Base-by-base conservation (phyloP, 257 asterid genomes). In the Solanum sparsipilum region DNA sequence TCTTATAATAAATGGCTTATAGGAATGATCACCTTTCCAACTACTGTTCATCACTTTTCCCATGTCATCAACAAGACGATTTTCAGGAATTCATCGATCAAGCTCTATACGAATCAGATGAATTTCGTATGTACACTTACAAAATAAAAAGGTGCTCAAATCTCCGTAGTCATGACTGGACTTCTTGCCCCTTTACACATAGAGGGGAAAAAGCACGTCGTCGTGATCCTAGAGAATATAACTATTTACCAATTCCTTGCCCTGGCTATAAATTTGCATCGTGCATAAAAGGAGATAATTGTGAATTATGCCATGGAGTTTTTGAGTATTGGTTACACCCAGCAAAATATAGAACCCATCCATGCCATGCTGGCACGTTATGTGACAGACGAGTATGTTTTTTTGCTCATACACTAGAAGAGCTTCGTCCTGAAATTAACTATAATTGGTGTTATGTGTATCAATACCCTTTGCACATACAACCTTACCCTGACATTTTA, bases 141-240 rank as follows among this genome's bases (percentile, higher is more conserved):
- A 85, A 85, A 41, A 16, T 85, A 4, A 21, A 52, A 7, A 48
- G 27, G 10, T 85, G 87, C 8, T 3, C 82, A 6, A 72, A 34
- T 13, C 35, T 31, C 16, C 68, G 9, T 5, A 27, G 67, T 16
- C 87, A 85, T 27, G 82, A 85, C 12, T 68, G 87, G 87, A 39
- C 67, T 10, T 72, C 16, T 39, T 85, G 87, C 67, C 87, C 87
- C 4, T 85, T 65, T 10, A 52, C 82, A 15, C 87, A 85, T 25
- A 29, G 63, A 32, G 87, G 87, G 60, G 68, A 85, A 56, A 85
- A 68, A 74, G 87, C 87, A 31, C 87, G 68, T 74, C 87, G 87
- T 7, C 52, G 87, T 10, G 87, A 85, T 13, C 87, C 82, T 4
- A 44, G 68, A 52, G 23, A 27, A 31, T 68, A 65, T 21, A 72